These are phyloP conservation scores for Endogone sp. DNA, from an alignment of 192 early-diverging fungal species.

Conservation along the genomic window DNA sequence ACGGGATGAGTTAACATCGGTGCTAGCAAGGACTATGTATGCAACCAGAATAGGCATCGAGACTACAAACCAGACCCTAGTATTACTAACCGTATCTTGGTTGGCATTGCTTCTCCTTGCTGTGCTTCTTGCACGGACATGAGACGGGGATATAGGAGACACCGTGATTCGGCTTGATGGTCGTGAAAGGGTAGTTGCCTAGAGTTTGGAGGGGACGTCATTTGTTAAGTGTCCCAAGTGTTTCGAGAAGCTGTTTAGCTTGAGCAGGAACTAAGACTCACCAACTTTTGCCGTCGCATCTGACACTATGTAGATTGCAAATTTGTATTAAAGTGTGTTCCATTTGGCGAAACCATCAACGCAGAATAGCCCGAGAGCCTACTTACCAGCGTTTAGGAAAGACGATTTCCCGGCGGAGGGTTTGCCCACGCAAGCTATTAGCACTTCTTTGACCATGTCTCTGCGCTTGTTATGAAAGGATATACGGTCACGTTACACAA, in stretches of 20 bases:
- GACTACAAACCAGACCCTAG: too few relatives aligned
- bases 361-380: neutral
- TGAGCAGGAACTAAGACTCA: neutral
- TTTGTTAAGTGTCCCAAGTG: neutral
- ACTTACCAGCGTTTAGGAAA: constrained; percentile 67
- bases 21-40: neutral
- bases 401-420: constrained; percentile 81
- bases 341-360: neutral
- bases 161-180: constrained; percentile 80
- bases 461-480: too few relatives aligned
- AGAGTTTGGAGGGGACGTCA: neutral
- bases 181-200: constrained; percentile 79
- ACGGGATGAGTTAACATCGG: neutral
- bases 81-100: constrained; percentile 71
- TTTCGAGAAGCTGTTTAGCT: too few relatives aligned
- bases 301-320: constrained; percentile 41
- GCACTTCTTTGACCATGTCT: constrained; percentile 42
- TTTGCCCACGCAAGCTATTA: constrained; percentile 70
- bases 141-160: constrained; percentile 68
- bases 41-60: neutral
- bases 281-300: constrained; percentile 84
- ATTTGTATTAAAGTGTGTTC: neutral
- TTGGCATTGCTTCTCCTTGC: constrained; percentile 50
- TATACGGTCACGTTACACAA: too few relatives aligned
- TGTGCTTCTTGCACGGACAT: constrained; percentile 64